phyloP scores from a whole-genome alignment of 1,284 basidiomycete genomes.

The Coriolopsis trogii region DNA sequence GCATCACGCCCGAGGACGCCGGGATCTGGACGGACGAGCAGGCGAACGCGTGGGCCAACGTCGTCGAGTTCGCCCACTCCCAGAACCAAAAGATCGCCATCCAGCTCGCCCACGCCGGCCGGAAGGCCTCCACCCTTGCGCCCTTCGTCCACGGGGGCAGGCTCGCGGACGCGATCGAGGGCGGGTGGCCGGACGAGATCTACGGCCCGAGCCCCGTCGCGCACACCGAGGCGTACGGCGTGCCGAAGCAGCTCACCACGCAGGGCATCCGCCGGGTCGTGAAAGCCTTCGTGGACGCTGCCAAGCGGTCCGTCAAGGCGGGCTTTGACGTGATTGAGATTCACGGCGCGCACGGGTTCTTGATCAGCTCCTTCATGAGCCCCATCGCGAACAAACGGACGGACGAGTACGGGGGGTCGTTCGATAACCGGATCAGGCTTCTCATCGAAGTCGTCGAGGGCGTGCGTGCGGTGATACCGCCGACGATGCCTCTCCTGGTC shows the following conservation, averaged over 20 bases:
- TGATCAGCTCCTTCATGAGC: conserved; percentile 48
- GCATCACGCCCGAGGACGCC: conserved; percentile 70
- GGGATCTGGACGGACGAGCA: conserved; percentile 79
- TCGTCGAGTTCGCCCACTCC: conserved; percentile 70
- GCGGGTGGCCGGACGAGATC: conserved; percentile 66
- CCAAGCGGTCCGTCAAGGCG: conserved; percentile 56
- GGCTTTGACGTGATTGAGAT: conserved; percentile 45
- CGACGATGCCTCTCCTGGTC: conserved; percentile 67
- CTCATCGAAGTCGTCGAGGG: conserved; percentile 51
- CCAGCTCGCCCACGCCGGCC: conserved; percentile 78
- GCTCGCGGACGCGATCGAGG: conserved; percentile 42
- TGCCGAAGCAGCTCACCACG: conserved; percentile 56
- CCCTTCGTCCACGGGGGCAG: conserved; percentile 54
- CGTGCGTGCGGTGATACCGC: conserved; percentile 51
- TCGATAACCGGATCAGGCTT: conserved; percentile 57
- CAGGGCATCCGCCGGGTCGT: conserved; percentile 62
- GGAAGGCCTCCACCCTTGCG: conserved; percentile 69
- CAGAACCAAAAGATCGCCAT: conserved; percentile 70
- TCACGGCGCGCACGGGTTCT: conserved; percentile 44
- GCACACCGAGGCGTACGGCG: conserved; percentile 49
- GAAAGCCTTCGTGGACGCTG: conserved; percentile 59
- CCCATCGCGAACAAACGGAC: conserved; percentile 59
- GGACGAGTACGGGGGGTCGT: conserved; percentile 60
- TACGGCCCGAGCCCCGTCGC: conserved; percentile 55
- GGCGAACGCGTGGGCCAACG: conserved; percentile 61